Percentiles rank a stretch among this genome's conserved stretches.
phyloP scores from a whole-genome alignment of 345 rosid genomes.

The Lagerstroemia speciosa region DNA sequence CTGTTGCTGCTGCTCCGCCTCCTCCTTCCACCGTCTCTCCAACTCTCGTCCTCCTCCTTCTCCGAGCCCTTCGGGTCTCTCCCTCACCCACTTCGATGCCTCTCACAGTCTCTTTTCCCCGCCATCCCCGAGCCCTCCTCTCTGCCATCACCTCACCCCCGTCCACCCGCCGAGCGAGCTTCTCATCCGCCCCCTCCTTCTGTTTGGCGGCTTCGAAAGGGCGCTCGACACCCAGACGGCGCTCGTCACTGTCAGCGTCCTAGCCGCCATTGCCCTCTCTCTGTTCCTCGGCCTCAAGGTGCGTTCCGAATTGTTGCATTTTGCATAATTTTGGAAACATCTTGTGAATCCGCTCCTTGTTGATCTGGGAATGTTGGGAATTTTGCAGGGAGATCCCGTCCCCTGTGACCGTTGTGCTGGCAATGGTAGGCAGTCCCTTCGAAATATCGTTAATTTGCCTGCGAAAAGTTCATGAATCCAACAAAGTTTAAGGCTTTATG shows the following conservation, averaged over 20 bases:
- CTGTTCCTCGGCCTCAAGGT: constrained; percentile 84
- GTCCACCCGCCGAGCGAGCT: constrained; percentile 21
- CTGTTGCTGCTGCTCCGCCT: constrained; percentile 6
- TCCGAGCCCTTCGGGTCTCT: constrained; percentile 16
- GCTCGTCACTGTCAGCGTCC: constrained; percentile 60
- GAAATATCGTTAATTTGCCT: neutral
- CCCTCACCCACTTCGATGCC: constrained; percentile 8
- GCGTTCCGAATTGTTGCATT: neutral
- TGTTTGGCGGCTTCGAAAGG: constrained; percentile 42
- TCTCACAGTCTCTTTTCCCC: neutral
- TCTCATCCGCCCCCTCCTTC: constrained; percentile 40
- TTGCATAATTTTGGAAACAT: neutral
- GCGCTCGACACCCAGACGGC: constrained; percentile 71
- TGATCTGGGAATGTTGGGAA: neutral
- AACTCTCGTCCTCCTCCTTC: constrained; percentile 12
- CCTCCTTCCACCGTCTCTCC: constrained; percentile 10
- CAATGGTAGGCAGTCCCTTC: constrained; percentile 41
- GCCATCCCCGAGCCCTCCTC: constrained; percentile 16
- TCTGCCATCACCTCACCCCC: constrained; percentile 9
- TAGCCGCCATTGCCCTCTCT: constrained; percentile 74
- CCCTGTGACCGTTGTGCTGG: constrained; percentile 90
- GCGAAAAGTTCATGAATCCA: neutral
- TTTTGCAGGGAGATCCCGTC: constrained; percentile 84
- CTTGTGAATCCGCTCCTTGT: neutral
- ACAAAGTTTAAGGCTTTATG: neutral